Conservation (phyloP, 352 stramenopile species). For the Phytophthora colocasiae region DNA sequence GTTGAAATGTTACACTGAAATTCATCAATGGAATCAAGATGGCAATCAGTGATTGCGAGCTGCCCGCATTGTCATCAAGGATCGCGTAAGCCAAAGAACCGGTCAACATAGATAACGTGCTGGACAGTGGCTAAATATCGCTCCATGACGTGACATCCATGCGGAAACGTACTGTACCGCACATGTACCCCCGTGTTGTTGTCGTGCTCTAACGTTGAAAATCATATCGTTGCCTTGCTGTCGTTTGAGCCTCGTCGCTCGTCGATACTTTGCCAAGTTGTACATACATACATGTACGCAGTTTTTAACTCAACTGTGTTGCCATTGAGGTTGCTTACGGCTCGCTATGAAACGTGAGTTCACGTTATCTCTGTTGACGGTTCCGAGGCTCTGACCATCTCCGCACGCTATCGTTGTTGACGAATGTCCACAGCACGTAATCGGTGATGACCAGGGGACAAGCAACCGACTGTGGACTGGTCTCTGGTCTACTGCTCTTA, state of each 20-base stretch:
- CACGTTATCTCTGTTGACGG: slow-evolving; percentile 17
- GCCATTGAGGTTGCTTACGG: neutral
- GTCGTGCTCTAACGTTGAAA: neutral
- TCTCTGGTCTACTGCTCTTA: neutral
- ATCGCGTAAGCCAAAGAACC: neutral
- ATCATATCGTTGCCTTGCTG: neutral
- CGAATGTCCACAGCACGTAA: slow-evolving; percentile 12
- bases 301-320: too few relatives aligned
- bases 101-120: slow-evolving; percentile 17
- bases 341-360: slow-evolving; percentile 8
- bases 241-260: neutral
- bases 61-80: neutral
- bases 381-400: neutral
- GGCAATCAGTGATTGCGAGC: slow-evolving; percentile 3
- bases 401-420: slow-evolving; percentile 23
- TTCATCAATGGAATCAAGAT: neutral
- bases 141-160: slow-evolving; percentile 2
- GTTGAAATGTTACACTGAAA: too few relatives aligned
- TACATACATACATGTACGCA: too few relatives aligned
- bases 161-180: neutral
- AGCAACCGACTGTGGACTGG: neutral
- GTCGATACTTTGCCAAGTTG: neutral
- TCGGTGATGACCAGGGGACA: slow-evolving; percentile 8
- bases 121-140: neutral
- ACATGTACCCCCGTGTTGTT: neutral